Conservation (phyloP, 345 rosid genomes). For the Garcia nutans region DNA sequence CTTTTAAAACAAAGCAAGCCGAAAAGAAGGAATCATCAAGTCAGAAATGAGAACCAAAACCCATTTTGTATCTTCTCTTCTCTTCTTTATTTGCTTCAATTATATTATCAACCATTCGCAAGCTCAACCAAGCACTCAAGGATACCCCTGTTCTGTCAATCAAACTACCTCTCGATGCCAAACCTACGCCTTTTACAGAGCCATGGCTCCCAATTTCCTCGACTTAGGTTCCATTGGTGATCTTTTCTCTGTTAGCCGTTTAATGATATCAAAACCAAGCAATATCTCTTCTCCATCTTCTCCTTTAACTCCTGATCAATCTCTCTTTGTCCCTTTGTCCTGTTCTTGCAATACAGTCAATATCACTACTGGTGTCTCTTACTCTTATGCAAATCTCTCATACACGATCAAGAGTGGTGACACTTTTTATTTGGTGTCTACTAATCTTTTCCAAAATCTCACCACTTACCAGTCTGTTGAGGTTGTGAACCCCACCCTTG, state of each 20-base stretch:
- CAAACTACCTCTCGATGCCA: constrained; percentile 52
- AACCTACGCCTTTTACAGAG: constrained; percentile 56
- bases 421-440: constrained; percentile 46
- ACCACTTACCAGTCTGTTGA: constrained; percentile 65
- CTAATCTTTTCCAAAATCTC: constrained; percentile 39
- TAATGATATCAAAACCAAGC: constrained; percentile 56
- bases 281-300: constrained; percentile 56
- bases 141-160: constrained; percentile 40
- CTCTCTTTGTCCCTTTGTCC: constrained; percentile 56
- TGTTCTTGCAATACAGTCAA: constrained; percentile 55
- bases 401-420: constrained; percentile 43
- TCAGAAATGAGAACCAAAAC: constrained; percentile 21
- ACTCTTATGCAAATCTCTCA: constrained; percentile 50
- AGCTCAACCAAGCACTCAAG: constrained; percentile 48
- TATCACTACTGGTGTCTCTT: constrained; percentile 35
- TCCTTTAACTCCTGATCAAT: constrained; percentile 43
- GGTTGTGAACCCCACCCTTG: constrained; percentile 50
- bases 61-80: constrained; percentile 23
- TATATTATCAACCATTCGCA: constrained; percentile 11
- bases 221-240: constrained; percentile 61
- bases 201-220: constrained; percentile 40
- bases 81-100: constrained; percentile 24
- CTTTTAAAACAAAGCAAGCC: not conserved
- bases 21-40: not conserved
- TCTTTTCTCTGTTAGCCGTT: constrained; percentile 59